Percentiles rank a stretch among this genome's conserved stretches.
Evolutionary conservation across 2,329 filamentous ascomycete species (phyloP).

Genomic region (Xylariomycetidae sp.): DNA sequence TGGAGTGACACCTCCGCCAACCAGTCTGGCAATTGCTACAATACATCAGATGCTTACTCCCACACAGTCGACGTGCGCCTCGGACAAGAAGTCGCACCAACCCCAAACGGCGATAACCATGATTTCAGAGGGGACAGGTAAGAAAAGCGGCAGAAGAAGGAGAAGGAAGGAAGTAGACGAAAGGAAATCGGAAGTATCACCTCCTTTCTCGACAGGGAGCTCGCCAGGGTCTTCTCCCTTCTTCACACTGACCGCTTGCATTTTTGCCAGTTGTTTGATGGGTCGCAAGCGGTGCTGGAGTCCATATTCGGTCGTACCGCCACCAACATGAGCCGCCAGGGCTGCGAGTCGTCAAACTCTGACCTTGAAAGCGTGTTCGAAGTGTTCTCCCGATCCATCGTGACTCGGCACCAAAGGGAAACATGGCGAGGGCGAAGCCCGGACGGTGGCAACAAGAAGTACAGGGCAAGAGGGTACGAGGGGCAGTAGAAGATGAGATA

Average conservation of each 20-base stretch:
- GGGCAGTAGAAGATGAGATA: neutral
- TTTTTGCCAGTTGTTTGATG: conserved; percentile 33
- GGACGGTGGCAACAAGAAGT: neutral
- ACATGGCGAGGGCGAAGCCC: too few relatives aligned
- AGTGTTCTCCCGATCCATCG: too few relatives aligned
- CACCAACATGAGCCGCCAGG: conserved; percentile 23
- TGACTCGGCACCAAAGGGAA: too few relatives aligned
- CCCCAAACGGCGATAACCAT: too few relatives aligned
- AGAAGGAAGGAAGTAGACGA: conserved; percentile 1
- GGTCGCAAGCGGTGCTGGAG: conserved; percentile 35
- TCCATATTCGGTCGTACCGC: conserved; percentile 27
- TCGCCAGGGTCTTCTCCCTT: conserved; percentile 29
- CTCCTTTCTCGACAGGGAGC: conserved; percentile 31
- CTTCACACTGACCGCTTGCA: conserved; percentile 26
- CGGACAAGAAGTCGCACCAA: too few relatives aligned
- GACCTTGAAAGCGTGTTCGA: too few relatives aligned
- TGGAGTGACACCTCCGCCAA: conserved; percentile 43
- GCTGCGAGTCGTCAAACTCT: conserved; percentile 10
- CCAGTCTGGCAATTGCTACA: conserved; percentile 7
- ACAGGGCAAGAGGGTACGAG: neutral
- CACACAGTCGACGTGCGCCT: too few relatives aligned
- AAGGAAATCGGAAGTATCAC: conserved; percentile 20
- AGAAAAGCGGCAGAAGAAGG: neutral
- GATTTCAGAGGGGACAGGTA: neutral
- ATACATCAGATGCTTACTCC: conserved; percentile 3